phyloP scores from a whole-genome alignment of 2,329 filamentous ascomycete species.

The Neonectria magnoliae region DNA sequence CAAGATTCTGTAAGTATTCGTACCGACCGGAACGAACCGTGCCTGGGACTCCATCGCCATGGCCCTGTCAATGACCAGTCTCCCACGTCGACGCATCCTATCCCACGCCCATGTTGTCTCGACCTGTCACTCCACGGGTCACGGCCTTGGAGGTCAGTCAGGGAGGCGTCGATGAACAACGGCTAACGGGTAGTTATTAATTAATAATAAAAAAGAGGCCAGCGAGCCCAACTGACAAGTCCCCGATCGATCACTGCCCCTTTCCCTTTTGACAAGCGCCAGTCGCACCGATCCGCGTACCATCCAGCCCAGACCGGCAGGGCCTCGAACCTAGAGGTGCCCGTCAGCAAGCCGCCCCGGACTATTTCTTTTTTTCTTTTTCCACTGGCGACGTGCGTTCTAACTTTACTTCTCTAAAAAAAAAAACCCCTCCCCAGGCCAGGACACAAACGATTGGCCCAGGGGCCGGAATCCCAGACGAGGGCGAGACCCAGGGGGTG shows the following conservation, averaged over 20 bases:
- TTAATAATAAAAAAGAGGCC: not conserved
- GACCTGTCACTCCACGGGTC: slow-evolving; percentile 10
- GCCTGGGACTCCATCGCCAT: slow-evolving; percentile 4
- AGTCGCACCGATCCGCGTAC: slow-evolving; percentile 14
- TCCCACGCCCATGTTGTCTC: slow-evolving; percentile 11
- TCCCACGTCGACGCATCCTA: slow-evolving; percentile 3
- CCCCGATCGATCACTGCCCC: slow-evolving; percentile 16
- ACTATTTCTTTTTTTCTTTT: not conserved
- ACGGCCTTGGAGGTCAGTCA: not conserved
- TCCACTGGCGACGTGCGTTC: not conserved
- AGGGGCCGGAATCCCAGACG: not conserved
- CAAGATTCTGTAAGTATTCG: slow-evolving; percentile 19
- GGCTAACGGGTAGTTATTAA: not conserved
- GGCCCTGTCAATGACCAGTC: slow-evolving; percentile 13
- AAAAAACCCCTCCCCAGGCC: not conserved
- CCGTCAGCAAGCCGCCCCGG: slow-evolving; percentile 23
- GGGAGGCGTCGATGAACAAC: slow-evolving; percentile 1
- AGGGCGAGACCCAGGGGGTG: not conserved
- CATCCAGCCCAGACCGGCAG: not conserved
- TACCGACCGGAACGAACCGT: slow-evolving; percentile 27
- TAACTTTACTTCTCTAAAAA: not conserved
- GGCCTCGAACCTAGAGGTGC: not conserved
- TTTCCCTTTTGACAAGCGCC: slow-evolving; percentile 24
- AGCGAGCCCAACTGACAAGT: slow-evolving; percentile 1
- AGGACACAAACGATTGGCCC: slow-evolving; percentile 14